Evolutionary conservation across 441 rosid species (phyloP).

Genomic region (Biscutella laevigata): DNA sequence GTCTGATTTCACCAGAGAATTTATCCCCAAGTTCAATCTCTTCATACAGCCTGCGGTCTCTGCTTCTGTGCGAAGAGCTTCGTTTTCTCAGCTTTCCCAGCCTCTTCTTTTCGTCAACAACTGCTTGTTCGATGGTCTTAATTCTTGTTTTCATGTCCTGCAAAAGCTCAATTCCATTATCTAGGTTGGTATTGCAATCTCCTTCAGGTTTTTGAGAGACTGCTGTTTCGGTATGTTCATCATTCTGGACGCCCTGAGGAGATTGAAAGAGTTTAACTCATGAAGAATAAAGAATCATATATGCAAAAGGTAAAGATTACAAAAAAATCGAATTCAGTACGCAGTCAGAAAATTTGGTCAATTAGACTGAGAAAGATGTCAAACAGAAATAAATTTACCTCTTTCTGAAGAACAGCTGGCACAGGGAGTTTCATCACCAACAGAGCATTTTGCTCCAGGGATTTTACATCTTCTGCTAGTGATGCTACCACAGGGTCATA

Average conservation of each 20-base stretch:
- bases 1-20: constrained; percentile 28
- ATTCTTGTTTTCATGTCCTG: constrained; percentile 57
- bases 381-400: constrained; percentile 30
- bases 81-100: constrained; percentile 29
- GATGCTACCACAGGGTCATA: constrained; percentile 54
- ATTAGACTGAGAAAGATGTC: not conserved
- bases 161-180: constrained; percentile 51
- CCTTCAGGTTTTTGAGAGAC: constrained; percentile 11
- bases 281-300: not conserved
- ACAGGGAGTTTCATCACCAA: constrained; percentile 29
- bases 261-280: constrained; percentile 5
- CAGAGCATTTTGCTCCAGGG: constrained; percentile 42
- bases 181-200: constrained; percentile 11
- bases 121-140: constrained; percentile 53
- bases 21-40: constrained; percentile 32
- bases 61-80: constrained; percentile 21
- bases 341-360: not conserved
- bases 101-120: constrained; percentile 49
- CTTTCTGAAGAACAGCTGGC: constrained; percentile 17
- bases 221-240: constrained; percentile 27
- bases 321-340: not conserved
- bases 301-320: not conserved
- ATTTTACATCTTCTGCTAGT: constrained; percentile 39
- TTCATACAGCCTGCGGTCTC: constrained; percentile 24
- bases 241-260: constrained; percentile 37